phyloP scores from a whole-genome alignment of 2,329 filamentous ascomycete genomes.

The Aspergillus pseudoviridinutans region DNA sequence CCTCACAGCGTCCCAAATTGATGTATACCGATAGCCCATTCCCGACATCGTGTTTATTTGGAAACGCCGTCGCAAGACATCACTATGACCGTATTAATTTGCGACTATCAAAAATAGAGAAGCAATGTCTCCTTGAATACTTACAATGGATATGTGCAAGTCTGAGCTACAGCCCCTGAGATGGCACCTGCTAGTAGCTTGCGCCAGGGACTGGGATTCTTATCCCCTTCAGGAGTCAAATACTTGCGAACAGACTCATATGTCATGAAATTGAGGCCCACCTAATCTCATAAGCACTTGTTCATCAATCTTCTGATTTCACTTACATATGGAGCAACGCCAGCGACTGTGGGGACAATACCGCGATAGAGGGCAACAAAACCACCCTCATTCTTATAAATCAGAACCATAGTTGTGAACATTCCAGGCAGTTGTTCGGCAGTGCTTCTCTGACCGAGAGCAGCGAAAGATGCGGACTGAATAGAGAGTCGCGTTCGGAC shows the following conservation, averaged over 20 bases:
- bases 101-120: neutral
- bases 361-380: slow-evolving; percentile 83
- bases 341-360: slow-evolving; percentile 88
- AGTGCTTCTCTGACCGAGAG: slow-evolving; percentile 59
- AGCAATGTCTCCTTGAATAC: slow-evolving; percentile 28
- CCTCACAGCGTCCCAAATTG: slow-evolving; percentile 74
- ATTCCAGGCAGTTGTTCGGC: slow-evolving; percentile 74
- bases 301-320: neutral
- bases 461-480: slow-evolving; percentile 91
- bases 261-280: slow-evolving; percentile 97
- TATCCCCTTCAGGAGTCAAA: slow-evolving; percentile 81
- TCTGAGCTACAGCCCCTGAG: slow-evolving; percentile 94
- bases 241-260: slow-evolving; percentile 85
- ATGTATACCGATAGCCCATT: slow-evolving; percentile 94
- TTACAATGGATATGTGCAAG: slow-evolving; percentile 97
- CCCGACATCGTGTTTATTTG: slow-evolving; percentile 99
- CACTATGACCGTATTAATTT: slow-evolving; percentile 49
- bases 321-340: slow-evolving; percentile 86
- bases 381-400: slow-evolving; percentile 92
- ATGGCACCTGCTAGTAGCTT: slow-evolving; percentile 88
- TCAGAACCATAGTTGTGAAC: slow-evolving; percentile 75
- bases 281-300: slow-evolving; percentile 44
- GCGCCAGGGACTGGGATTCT: slow-evolving; percentile 71
- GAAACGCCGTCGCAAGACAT: slow-evolving; percentile 87
- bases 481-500: slow-evolving; percentile 94